Percentiles rank a stretch among this genome's conserved stretches.
These are phyloP conservation scores for Malbranchea zuffiana DNA, from an alignment of 2,329 filamentous ascomycete species.

Conservation along the genomic window DNA sequence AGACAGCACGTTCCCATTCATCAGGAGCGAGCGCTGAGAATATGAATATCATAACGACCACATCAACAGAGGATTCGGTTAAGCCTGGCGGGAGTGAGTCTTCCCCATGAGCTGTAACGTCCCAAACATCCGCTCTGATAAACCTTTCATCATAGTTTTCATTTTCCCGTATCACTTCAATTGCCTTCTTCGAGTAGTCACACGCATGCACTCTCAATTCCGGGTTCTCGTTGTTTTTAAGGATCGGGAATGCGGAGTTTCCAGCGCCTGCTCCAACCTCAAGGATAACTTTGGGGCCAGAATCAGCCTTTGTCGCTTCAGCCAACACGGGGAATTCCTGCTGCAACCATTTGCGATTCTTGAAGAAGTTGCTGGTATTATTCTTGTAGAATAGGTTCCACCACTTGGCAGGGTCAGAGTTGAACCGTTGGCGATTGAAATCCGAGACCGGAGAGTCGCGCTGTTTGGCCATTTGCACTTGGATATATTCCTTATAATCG, in stretches of 20 bases:
- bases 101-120: constrained; percentile 55
- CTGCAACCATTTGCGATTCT: constrained; percentile 91
- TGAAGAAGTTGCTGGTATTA: constrained; percentile 96
- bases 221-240: constrained; percentile 73
- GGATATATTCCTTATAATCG: constrained; percentile 73
- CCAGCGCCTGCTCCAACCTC: constrained; percentile 93
- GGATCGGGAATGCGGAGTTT: constrained; percentile 88
- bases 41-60: constrained; percentile 92
- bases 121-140: constrained; percentile 91
- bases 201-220: constrained; percentile 79
- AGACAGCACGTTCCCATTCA: constrained; percentile 74
- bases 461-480: constrained; percentile 75
- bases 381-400: constrained; percentile 99
- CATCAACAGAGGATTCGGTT: constrained; percentile 68
- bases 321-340: constrained; percentile 90
- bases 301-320: constrained; percentile 58
- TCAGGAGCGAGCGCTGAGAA: constrained; percentile 79
- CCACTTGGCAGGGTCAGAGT: constrained; percentile 82
- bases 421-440: constrained; percentile 86
- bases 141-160: constrained; percentile 59
- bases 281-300: constrained; percentile 60
- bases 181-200: constrained; percentile 90
- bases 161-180: constrained; percentile 79
- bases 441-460: constrained; percentile 77
- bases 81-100: constrained; percentile 60